These are phyloP conservation scores for Umbelopsis sp. DNA, from an alignment of 192 early-diverging fungal genomes.

Conservation along the genomic window DNA sequence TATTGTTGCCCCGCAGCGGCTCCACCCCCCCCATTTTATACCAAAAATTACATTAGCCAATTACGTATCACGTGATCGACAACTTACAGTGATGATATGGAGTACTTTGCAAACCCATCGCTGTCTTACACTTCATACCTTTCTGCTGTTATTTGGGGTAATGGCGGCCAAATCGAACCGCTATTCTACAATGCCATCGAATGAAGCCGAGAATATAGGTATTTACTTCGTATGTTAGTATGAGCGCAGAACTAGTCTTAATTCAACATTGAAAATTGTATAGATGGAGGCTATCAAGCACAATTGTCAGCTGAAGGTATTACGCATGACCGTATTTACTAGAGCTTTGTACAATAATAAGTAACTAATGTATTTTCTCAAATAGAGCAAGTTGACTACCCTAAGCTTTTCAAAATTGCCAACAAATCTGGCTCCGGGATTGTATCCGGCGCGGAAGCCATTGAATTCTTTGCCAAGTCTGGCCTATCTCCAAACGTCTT, in stretches of 20 bases:
- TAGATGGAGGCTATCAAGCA: no score
- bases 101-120: background rate
- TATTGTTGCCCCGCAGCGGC: no score
- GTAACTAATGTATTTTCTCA: background rate
- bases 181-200: background rate
- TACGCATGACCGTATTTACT: no score
- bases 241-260: background rate
- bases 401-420: slow-evolving; percentile 56
- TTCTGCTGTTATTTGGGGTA: background rate
- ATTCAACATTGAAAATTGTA: background rate
- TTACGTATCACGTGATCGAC: no score
- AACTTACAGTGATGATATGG: no score
- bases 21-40: no score
- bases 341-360: background rate
- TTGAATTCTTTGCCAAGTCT: slow-evolving; percentile 71
- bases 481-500: slow-evolving; percentile 56
- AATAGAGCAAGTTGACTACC: slow-evolving; percentile 33
- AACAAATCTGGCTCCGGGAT: slow-evolving; percentile 58
- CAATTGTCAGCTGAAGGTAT: background rate
- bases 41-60: no score
- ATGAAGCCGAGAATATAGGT: background rate
- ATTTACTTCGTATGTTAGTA: background rate
- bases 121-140: background rate
- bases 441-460: slow-evolving; percentile 64
- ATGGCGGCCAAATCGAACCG: background rate